Evolutionary conservation across 129 eudicot species (phyloP).

Genomic region (Calendula officinalis): DNA sequence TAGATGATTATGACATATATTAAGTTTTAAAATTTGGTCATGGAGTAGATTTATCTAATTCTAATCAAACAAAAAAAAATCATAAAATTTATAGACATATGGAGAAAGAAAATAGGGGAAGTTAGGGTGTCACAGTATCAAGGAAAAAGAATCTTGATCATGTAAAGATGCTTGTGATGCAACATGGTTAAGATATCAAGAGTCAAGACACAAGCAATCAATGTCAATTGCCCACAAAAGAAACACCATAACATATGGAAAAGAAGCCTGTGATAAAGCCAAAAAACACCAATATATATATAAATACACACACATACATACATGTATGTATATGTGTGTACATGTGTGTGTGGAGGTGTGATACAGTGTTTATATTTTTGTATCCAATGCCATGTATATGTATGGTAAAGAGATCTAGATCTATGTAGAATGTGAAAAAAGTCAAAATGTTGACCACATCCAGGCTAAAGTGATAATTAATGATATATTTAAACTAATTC

Average conservation of each 20-base stretch:
- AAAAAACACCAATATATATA: background rate
- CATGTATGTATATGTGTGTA: background rate
- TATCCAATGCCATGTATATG: constrained; percentile 3
- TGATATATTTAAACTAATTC: background rate
- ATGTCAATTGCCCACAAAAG: constrained; percentile 14
- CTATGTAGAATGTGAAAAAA: constrained; percentile 9
- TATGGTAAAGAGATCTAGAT: constrained; percentile 16
- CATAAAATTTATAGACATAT: background rate
- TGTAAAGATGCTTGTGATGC: constrained; percentile 27
- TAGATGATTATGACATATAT: no score
- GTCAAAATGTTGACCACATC: background rate
- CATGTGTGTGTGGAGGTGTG: constrained; percentile 10
- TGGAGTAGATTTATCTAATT: background rate
- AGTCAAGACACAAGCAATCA: constrained; percentile 23
- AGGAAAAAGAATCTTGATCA: constrained; percentile 24
- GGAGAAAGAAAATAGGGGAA: constrained; percentile 15
- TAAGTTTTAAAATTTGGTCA: background rate
- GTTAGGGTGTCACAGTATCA: constrained; percentile 15
- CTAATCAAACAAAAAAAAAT: background rate
- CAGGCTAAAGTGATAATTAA: background rate
- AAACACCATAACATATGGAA: background rate
- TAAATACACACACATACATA: background rate
- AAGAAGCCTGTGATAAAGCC: constrained; percentile 18
- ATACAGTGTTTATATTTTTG: background rate
- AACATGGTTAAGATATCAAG: constrained; percentile 26